A percentile compares a stretch with the other conserved stretches of the same genome.
Evolutionary conservation across 139 green algal species (phyloP).

Genomic region (Choricystis sp.): DNA sequence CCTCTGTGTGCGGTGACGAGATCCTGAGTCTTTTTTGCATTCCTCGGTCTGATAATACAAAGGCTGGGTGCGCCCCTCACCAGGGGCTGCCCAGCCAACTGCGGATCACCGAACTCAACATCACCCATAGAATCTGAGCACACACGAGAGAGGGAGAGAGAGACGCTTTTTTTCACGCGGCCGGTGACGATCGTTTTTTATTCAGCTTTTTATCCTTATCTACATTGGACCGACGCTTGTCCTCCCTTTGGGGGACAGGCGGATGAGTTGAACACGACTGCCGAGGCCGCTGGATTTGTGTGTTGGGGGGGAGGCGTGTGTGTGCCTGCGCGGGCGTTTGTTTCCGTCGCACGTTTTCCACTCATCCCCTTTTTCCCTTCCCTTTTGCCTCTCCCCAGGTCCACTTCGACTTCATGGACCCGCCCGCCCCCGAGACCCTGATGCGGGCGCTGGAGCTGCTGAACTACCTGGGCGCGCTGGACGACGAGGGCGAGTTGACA

Average conservation of each 20-base stretch:
- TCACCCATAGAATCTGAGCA: constrained; percentile 58
- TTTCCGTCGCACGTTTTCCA: constrained; percentile 2
- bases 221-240: constrained; percentile 36
- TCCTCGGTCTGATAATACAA: constrained; percentile 61
- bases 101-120: constrained; percentile 16
- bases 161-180: constrained; percentile 4
- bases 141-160: background rate
- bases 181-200: constrained; percentile 23
- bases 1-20: constrained; percentile 16
- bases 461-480: constrained; percentile 97
- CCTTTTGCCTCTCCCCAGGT: constrained; percentile 34
- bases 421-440: constrained; percentile 93
- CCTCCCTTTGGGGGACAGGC: background rate
- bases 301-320: background rate
- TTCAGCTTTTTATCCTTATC: constrained; percentile 23
- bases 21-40: constrained; percentile 27
- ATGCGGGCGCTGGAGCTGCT: constrained; percentile 98
- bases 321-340: constrained; percentile 4
- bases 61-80: too few species aligned
- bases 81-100: background rate
- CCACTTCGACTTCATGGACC: constrained; percentile 99
- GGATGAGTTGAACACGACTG: constrained; percentile 20
- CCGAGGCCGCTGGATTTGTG: constrained; percentile 5
- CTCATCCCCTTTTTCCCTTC: background rate
- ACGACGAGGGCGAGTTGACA: constrained; percentile 95